Percentiles rank a stretch among this genome's conserved stretches.
phyloP scores from a whole-genome alignment of 495 filamentous ascomycete species.

The Tuber melanosporum region DNA sequence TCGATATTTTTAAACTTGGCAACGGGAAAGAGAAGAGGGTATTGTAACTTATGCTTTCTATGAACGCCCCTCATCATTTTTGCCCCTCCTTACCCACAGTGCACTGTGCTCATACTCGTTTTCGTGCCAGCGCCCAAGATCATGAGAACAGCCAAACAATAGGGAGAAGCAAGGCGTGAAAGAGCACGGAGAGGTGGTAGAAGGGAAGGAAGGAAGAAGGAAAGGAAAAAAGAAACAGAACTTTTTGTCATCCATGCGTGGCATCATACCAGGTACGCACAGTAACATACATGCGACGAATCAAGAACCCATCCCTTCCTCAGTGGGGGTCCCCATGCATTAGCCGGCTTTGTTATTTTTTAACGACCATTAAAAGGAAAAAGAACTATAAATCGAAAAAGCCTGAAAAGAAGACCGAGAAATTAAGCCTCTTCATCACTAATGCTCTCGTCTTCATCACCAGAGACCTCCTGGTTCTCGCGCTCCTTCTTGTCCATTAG shows the following conservation, averaged over 20 bases:
- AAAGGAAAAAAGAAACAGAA: background rate
- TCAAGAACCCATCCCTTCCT: background rate
- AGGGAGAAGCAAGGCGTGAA: background rate
- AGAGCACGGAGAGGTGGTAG: background rate
- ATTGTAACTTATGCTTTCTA: background rate
- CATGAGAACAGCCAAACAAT: background rate
- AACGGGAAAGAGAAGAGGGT: background rate
- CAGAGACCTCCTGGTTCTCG: constrained; percentile 93
- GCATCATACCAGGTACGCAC: background rate
- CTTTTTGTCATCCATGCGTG: background rate
- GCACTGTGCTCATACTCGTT: background rate
- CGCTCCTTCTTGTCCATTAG: constrained; percentile 98
- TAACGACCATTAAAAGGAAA: background rate
- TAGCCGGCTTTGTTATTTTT: background rate
- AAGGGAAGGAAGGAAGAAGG: background rate
- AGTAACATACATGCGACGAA: constrained; percentile 1
- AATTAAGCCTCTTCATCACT: constrained; percentile 64
- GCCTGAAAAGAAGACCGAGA: background rate
- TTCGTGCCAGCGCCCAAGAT: background rate
- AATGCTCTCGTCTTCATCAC: constrained; percentile 89
- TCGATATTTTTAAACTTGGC: background rate
- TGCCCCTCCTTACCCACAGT: background rate
- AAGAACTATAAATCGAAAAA: background rate
- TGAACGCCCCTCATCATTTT: constrained; percentile 1
- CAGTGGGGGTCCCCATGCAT: background rate